phyloP scores from a whole-genome alignment of 2,329 filamentous ascomycete species.

The Xylariales sp. region DNA sequence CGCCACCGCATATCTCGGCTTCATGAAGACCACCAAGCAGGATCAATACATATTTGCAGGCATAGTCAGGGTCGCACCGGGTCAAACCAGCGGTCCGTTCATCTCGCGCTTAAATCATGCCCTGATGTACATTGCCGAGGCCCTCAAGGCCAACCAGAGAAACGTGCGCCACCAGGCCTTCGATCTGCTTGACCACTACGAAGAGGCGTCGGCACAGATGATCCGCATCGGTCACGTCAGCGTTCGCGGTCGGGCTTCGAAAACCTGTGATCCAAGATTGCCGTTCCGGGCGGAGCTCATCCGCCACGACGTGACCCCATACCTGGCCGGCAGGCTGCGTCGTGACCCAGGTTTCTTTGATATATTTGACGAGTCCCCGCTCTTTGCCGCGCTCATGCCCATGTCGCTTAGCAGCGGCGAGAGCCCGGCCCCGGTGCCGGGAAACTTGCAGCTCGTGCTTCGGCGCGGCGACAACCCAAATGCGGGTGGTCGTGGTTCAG shows the following conservation, averaged over 20 bases:
- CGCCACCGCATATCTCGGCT: neutral
- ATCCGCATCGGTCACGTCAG: neutral
- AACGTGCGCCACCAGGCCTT: neutral
- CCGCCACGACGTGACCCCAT: neutral
- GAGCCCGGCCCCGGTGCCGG: conserved; percentile 1
- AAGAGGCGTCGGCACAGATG: neutral
- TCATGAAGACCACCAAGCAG: neutral
- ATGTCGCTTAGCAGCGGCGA: conserved; percentile 1
- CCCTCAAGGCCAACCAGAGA: neutral
- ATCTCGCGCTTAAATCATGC: conserved; percentile 2
- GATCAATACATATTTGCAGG: neutral
- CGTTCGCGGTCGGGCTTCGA: neutral
- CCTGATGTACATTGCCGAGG: neutral
- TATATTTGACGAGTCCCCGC: neutral
- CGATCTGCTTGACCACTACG: neutral
- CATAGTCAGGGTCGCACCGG: neutral
- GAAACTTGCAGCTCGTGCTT: neutral
- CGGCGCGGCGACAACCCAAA: neutral
- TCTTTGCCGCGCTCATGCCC: neutral
- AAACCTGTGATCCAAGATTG: neutral
- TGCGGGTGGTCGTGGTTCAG: too few species aligned
- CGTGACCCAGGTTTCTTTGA: neutral
- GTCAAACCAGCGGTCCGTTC: neutral
- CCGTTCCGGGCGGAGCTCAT: conserved; percentile 1
- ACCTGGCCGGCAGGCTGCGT: neutral